Conservation (phyloP, 2,329 filamentous ascomycete genomes). For the Botryotinia calthae region DNA sequence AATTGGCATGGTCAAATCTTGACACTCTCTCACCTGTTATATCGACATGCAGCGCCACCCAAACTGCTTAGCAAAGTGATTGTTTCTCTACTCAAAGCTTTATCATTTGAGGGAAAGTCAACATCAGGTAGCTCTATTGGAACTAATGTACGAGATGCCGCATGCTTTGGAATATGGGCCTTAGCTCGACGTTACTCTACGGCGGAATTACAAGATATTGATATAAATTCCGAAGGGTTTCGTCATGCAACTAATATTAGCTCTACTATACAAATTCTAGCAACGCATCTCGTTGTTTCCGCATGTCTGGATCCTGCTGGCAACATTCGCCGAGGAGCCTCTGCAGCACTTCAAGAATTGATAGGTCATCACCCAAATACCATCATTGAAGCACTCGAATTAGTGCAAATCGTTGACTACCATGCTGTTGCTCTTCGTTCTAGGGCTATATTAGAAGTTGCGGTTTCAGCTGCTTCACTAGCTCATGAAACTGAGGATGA, state of each 20-base stretch:
- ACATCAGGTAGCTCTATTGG: conserved; percentile 82
- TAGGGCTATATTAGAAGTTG: conserved; percentile 76
- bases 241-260: background rate
- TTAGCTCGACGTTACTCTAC: conserved; percentile 84
- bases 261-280: conserved; percentile 69
- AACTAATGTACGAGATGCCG: conserved; percentile 88
- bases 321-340: conserved; percentile 89
- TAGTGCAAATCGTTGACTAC: conserved; percentile 91
- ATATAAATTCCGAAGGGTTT: conserved; percentile 36
- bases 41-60: conserved; percentile 75
- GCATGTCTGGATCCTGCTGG: conserved; percentile 86
- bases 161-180: conserved; percentile 95
- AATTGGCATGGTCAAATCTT: conserved; percentile 93
- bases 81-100: conserved; percentile 71
- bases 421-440: conserved; percentile 86
- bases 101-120: conserved; percentile 86
- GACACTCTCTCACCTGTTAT: conserved; percentile 81
- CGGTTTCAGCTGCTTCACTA: conserved; percentile 64
- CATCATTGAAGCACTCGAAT: conserved; percentile 61
- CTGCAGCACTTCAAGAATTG: conserved; percentile 89
- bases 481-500: conserved; percentile 41
- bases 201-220: conserved; percentile 65
- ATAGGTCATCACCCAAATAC: conserved; percentile 89
- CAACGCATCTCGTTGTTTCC: conserved; percentile 74
- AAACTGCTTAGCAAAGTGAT: conserved; percentile 70